Evolutionary conservation across 2,329 filamentous ascomycete species (phyloP), one percentile per base, ranked within the genome.

Genomic region (Neonectria coccinea): DNA sequence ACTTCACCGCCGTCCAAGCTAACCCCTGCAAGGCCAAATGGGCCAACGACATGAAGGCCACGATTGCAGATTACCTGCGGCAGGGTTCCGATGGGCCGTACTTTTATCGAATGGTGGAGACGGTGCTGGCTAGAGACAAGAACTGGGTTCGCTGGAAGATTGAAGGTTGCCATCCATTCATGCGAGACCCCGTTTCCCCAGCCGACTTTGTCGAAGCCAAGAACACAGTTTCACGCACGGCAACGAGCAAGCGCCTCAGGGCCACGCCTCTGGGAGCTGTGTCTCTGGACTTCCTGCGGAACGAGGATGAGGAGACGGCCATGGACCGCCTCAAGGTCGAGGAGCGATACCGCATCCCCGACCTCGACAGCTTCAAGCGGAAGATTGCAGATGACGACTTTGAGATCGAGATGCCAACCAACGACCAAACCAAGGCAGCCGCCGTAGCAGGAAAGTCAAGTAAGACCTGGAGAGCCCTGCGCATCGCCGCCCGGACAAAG

Each of bases 131-230:
- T 25, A 88, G 96, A 67, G 96, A 99, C 79, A 98, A 97, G 83
- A 97, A 98, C 76, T 99, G 97, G 97, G 94, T 97, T 48, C 91
- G 94, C 67, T 99, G 96, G 96, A 99, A 99, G 81, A 91, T 95
- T 65, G 94, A 97, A 77, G 93, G 91, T 70, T 99, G 96, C 77
- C 93, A 93, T 25, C 88, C 91, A 6, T 98, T 99, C 74, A 90
- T 94, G 75, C 87, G 88, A 64, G 88, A 91, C 22, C 83, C 92
- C 11, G 86, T 98, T 31, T 85, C 90, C 3, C 85, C 90, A 1
- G 80, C 87, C 29, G 86, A 91, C 51, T 95, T 94, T 76, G 79
- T 89, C 42, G 86, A 89, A 58, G 91, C 94, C 25, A 91, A 91
- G 76, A 82, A 85, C 31, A 83, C 87, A 50, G 90, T 90, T 4